Base-by-base conservation (phyloP, 1,284 basidiomycete genomes). In the Papiliotrema terrestris region DNA sequence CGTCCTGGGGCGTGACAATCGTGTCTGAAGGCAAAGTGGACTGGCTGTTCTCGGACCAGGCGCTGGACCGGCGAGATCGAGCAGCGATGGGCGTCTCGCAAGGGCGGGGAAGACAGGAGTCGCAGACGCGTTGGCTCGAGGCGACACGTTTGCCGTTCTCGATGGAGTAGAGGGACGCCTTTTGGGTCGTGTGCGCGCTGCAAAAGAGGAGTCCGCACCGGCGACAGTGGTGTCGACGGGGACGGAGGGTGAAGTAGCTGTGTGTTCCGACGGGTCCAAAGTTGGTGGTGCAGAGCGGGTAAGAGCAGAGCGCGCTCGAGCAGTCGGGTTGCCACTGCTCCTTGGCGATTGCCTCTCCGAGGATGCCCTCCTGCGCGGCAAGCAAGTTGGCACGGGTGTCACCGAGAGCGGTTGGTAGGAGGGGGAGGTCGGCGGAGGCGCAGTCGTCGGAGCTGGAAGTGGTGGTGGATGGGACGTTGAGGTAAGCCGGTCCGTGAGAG, bases 181-280 rank as follows among this genome's bases (percentile, higher is more conserved):
- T 60, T 25, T 62, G 64, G 9, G 63, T 52, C 9, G 70, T 67
- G 55, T 75, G 73, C 1, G 50, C 19, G 29, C 57, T 51, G 55
- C 73, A 75, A 60, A 66, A 72, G 43, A 73, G 58, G 37, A 62
- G 57, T 15, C 73, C 73, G 44, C 73, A 75, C 36, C 63, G 45
- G 1, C 73, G 65, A 56, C 73, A 75, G 61, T 75, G 73, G 54
- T 75, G 73, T 32, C 72, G 60, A 8, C 73, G 58, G 14, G 68
- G 66, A 36, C 64, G 62, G 26, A 69, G 50, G 2, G 71, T 51
- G 45, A 71, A 65, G 64, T 64, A 66, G 19, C 60, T 55, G 19
- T 43, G 23, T 20, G 45, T 17, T 6, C 26, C 32, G 35, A 61
- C 53, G n/a, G 67, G 62, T 11, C 58, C 60, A 49, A 74, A 74